Evolutionary conservation across 176 grass and related monocot species (phyloP), one percentile per base, ranked within the genome.

Genomic region (Carex parvula): DNA sequence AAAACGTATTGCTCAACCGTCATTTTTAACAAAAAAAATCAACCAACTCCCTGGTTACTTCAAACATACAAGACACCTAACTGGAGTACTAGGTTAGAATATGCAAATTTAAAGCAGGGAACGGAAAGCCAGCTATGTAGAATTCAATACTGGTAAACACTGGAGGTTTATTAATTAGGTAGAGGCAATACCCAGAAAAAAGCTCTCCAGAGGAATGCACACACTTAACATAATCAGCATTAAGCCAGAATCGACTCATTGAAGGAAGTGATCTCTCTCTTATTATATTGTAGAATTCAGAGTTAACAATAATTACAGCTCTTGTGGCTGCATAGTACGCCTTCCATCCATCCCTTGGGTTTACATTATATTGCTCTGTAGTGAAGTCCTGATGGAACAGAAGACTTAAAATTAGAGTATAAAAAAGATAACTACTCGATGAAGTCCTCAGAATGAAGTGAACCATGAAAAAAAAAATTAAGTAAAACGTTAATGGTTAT

Each of bases 181-280:
- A 63, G 60, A 86, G 85, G 8, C 29, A 84, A 89, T 95, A 95
- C 91, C 93, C 91, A 79, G 90, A 88, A 86, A 92, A 96, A 83
- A 92, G 82, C 64, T 94, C 91, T 48, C 97, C 90, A 78, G 87
- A 89, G 8, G 84, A 89, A 88, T 92, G 91, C 81, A 95, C 87
- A 60, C 93, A 99, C 79, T 96, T 96, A 18, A 96, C 84, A 80
- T 99, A 96, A 71, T 94, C 90, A 10, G 93, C 88, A 48, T 96
- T 92, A 83, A 96, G 89, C 97, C 97, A 96, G 85, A 99, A 94
- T 58, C 24, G 85, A 84, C 93, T 88, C 97, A 99, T 99, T 67
- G 78, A 84, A 52, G 88, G 87, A 84, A 96, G 85, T n/a, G 90
- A 89, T 16, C 93, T 91, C 86, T 96, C 91, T 87, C 93, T 96